Conservation (phyloP, 2,329 filamentous ascomycete species). For the Hymenoscyphus albidus region DNA sequence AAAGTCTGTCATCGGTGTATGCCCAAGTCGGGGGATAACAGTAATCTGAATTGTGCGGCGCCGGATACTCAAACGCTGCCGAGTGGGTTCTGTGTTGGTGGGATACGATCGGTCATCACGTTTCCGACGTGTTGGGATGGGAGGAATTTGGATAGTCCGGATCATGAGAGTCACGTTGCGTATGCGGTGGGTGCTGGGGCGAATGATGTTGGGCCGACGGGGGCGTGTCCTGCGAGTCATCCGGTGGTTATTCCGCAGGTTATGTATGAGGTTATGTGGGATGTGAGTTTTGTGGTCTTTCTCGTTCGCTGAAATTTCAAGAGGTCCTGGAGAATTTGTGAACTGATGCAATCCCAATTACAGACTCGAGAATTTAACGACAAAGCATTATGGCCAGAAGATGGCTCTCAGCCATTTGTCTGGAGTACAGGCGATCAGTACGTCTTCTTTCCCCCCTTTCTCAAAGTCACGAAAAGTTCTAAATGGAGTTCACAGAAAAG, state of each 20-base stretch:
- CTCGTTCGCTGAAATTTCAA: too few relatives aligned
- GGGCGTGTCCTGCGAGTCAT: constrained; percentile 33
- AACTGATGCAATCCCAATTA: constrained; percentile 1
- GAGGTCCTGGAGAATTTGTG: neutral
- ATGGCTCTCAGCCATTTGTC: constrained; percentile 42
- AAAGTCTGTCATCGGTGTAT: constrained; percentile 24
- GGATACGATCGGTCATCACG: constrained; percentile 20
- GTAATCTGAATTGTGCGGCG: constrained; percentile 21
- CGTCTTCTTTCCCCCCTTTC: neutral
- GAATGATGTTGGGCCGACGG: constrained; percentile 19
- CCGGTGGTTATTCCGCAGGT: constrained; percentile 45
- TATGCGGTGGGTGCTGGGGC: constrained; percentile 13
- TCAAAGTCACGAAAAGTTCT: neutral
- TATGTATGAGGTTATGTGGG: constrained; percentile 49
- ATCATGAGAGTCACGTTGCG: constrained; percentile 16
- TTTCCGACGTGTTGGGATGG: constrained; percentile 23
- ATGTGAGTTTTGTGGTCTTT: constrained; percentile 37
- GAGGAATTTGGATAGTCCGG: constrained; percentile 16
- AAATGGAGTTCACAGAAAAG: constrained; percentile 31
- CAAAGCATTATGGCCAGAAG: constrained; percentile 37
- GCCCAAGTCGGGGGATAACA: constrained; percentile 19
- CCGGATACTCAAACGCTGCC: constrained; percentile 18
- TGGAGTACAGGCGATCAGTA: constrained; percentile 42
- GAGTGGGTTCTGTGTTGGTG: constrained; percentile 14
- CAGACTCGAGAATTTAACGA: constrained; percentile 13